Conservation (phyloP, 176 grass and related monocot species). For the Rhipidocladum racemiflorum region DNA sequence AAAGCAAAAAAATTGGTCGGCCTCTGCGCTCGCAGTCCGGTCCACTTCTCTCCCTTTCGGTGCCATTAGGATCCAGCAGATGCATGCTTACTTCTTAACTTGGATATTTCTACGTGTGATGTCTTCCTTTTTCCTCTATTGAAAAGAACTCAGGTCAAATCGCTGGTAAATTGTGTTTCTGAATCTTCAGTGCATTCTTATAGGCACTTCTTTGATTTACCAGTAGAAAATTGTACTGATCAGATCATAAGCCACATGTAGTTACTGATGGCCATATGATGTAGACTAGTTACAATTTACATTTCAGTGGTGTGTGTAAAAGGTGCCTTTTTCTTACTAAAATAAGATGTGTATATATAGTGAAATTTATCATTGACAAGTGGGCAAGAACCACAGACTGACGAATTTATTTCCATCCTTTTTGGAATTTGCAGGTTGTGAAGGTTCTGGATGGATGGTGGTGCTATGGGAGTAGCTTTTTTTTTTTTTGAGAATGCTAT, state of each 20-base stretch:
- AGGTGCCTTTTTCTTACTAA: not conserved
- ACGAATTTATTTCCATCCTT: slow-evolving; percentile 30
- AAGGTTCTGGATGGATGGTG: slow-evolving; percentile 46
- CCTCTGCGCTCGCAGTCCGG: slow-evolving; percentile 30
- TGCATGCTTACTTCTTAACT: not conserved
- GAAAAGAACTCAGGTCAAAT: not conserved
- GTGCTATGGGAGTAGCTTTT: not conserved
- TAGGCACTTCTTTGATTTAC: not conserved
- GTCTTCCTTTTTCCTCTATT: not conserved
- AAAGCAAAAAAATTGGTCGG: slow-evolving; percentile 26
- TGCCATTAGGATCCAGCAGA: slow-evolving; percentile 39
- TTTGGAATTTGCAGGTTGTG: slow-evolving; percentile 37
- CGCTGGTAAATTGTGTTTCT: not conserved
- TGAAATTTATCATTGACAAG: slow-evolving; percentile 9
- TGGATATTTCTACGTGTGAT: not conserved
- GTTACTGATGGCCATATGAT: not conserved
- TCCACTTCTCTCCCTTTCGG: slow-evolving; percentile 56
- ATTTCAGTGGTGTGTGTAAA: not conserved
- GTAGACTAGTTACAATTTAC: slow-evolving; percentile 1
- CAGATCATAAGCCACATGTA: not conserved
- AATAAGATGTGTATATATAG: slow-evolving; percentile 21
- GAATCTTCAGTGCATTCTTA: not conserved
- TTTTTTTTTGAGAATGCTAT: not conserved
- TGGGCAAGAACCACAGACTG: slow-evolving; percentile 13
- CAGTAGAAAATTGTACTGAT: not conserved